phyloP scores from a whole-genome alignment of 306 rosid genomes.

The Malus orientalis region DNA sequence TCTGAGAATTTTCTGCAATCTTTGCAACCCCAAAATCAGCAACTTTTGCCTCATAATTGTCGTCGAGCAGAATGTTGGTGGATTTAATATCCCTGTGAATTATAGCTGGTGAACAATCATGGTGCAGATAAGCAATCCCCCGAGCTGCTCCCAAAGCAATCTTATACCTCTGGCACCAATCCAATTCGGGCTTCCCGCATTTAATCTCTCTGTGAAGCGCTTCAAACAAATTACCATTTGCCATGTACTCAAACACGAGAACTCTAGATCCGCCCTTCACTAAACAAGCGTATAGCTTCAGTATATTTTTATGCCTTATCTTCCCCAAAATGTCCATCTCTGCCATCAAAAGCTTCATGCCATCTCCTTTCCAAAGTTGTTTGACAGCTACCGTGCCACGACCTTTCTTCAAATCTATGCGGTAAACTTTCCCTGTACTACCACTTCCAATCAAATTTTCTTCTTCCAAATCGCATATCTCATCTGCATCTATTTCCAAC shows the following conservation, averaged over 20 bases:
- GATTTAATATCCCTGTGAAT: slow-evolving; percentile 91
- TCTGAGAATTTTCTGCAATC: slow-evolving; percentile 45
- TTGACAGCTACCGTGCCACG: slow-evolving; percentile 69
- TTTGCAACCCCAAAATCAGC: slow-evolving; percentile 97
- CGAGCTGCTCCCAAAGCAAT: slow-evolving; percentile 85
- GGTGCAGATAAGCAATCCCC: slow-evolving; percentile 90
- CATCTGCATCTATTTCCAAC: slow-evolving; percentile 62
- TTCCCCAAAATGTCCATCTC: slow-evolving; percentile 89
- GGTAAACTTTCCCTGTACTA: slow-evolving; percentile 81
- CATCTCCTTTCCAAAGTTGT: slow-evolving; percentile 58
- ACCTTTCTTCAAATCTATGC: slow-evolving; percentile 53
- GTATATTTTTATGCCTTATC: slow-evolving; percentile 73
- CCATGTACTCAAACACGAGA: slow-evolving; percentile 87
- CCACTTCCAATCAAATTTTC: slow-evolving; percentile 81
- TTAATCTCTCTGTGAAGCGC: slow-evolving; percentile 60
- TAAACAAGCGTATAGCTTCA: slow-evolving; percentile 88
- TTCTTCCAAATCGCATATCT: slow-evolving; percentile 63
- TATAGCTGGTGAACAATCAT: slow-evolving; percentile 77
- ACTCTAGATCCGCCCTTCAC: slow-evolving; percentile 58
- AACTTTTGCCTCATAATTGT: slow-evolving; percentile 69
- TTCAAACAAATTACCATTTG: slow-evolving; percentile 72
- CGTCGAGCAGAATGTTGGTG: slow-evolving; percentile 81
- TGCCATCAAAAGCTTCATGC: slow-evolving; percentile 60
- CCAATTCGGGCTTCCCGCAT: slow-evolving; percentile 44
- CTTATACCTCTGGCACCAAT: slow-evolving; percentile 73